A percentile compares a stretch with the other conserved stretches of the same genome.
Conservation (phyloP, 257 asterid genomes). For the Orobanche coerulescens region DNA sequence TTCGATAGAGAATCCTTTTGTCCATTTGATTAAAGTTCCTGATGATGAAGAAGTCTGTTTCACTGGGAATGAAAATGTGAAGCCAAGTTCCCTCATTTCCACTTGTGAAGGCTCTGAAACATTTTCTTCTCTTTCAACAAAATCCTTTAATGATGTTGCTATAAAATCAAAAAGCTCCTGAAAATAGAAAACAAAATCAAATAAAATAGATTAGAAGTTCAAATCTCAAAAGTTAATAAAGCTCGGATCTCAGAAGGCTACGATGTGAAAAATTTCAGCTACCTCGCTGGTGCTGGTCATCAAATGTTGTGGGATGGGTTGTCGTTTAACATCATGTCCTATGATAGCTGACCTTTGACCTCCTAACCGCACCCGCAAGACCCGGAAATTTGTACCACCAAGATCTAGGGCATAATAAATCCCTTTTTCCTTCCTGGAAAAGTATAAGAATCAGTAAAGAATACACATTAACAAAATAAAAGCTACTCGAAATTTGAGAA, state of each 20-base stretch:
- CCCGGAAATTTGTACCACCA: conserved; percentile 65
- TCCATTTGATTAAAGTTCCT: conserved; percentile 73
- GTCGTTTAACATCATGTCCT: conserved; percentile 36
- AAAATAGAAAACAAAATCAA: conserved; percentile 9
- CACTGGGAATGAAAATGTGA: conserved; percentile 87
- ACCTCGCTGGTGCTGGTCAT: conserved; percentile 60
- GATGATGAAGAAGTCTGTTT: conserved; percentile 59
- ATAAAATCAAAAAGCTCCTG: conserved; percentile 86
- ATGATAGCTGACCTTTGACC: conserved; percentile 52
- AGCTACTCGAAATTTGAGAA: neutral
- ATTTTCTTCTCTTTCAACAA: conserved; percentile 49
- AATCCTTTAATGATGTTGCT: conserved; percentile 49
- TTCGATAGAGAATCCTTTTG: conserved; percentile 65
- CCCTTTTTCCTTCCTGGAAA: conserved; percentile 48
- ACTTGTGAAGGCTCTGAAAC: conserved; percentile 27
- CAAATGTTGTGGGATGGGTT: conserved; percentile 52
- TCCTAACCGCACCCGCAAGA: conserved; percentile 53
- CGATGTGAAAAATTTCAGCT: neutral
- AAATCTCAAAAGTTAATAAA: neutral
- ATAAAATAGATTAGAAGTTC: neutral
- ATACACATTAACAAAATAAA: neutral
- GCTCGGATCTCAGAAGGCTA: neutral
- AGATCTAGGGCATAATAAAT: conserved; percentile 54
- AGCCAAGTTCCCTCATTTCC: conserved; percentile 56
- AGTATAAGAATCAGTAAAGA: neutral